These are phyloP conservation scores for Termitomyces heimii DNA, from an alignment of 768 basidiomycete species.

Conservation along the genomic window DNA sequence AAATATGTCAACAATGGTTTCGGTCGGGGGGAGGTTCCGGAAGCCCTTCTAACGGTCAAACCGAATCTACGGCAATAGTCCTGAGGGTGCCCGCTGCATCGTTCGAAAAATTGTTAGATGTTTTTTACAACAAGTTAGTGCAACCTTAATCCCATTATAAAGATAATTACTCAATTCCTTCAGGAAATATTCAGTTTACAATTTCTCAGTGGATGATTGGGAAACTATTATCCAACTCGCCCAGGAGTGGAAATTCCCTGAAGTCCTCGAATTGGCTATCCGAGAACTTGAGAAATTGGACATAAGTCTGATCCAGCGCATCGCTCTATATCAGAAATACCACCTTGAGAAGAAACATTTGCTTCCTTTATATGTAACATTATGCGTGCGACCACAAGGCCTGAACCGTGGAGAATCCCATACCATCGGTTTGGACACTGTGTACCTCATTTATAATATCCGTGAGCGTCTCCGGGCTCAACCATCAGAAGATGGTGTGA, in stretches of 20 bases:
- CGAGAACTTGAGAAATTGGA: conserved; percentile 22
- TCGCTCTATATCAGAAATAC: conserved; percentile 48
- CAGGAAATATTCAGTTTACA: conserved; percentile 52
- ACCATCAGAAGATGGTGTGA: conserved; percentile 23
- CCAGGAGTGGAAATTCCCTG: conserved; percentile 39
- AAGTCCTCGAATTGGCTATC: conserved; percentile 42
- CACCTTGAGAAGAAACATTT: conserved; percentile 41
- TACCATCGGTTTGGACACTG: conserved; percentile 47
- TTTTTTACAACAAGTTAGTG: conserved; percentile 50
- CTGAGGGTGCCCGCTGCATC: conserved; percentile 28
- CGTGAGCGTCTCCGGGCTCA: conserved; percentile 42
- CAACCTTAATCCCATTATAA: background rate
- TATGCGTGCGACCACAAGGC: conserved; percentile 46
- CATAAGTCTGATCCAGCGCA: conserved; percentile 11
- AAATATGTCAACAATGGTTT: conserved; percentile 31
- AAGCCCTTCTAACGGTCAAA: conserved; percentile 26
- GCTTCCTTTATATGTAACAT: conserved; percentile 41
- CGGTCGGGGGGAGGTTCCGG: conserved; percentile 21
- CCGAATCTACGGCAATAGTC: conserved; percentile 32
- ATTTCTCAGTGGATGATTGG: conserved; percentile 48
- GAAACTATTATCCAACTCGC: conserved; percentile 45
- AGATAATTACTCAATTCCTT: background rate
- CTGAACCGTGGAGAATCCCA: conserved; percentile 47
- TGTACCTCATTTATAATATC: conserved; percentile 42
- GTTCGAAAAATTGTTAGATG: conserved; percentile 44